Base-by-base conservation (phyloP, 345 rosid species). In the Murraya paniculata region DNA sequence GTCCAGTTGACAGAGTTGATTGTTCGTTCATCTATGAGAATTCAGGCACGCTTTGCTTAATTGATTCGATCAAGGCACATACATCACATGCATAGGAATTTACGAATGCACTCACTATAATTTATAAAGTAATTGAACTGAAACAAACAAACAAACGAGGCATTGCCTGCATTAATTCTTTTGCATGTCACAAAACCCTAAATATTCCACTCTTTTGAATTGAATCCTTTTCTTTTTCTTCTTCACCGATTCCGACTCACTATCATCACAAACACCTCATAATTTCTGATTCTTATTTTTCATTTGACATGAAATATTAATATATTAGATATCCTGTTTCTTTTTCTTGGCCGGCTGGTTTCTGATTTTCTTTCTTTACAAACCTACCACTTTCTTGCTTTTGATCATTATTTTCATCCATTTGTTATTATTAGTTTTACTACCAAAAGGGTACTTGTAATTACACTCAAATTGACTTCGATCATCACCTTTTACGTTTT, bases 131-230 rank as follows among this genome's bases (percentile, higher is more conserved):
- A 53, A 16, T 38, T 50, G 25, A 64, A 33, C 68, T 30, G 68
- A 64, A 33, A 33, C 22, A 59, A 64, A 75, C 25, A 50, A 50
- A 50, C 9, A 45, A 68, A 67, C 76, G 7, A 71, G 24, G 74
- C 57, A 64, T 67, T 50, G 67, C 24, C 71, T 50, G 67, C n/a
- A 50, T 55, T 56, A 45, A 45, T 45, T 45, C 24, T 79, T 62
- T 81, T 87, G 87, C 87, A 82, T 82, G 85, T 79, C 85, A 57
- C 83, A 71, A 72, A 48, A 60, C 77, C 81, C 86, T 72, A 87
- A 74, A 84, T 81, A 87, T 85, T 87, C 85, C 80, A 41, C 71
- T 55, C 30, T 38, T 28, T 45, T 53, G 22, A 53, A 4, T 18
- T 39, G n/a, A 24, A 27, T 41, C 2, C 50, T 58, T 21, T 41